Percentiles rank a stretch among this genome's conserved stretches.
These are phyloP conservation scores for Heliocybe sulcata DNA, from an alignment of 1,284 basidiomycete species.

Conservation along the genomic window DNA sequence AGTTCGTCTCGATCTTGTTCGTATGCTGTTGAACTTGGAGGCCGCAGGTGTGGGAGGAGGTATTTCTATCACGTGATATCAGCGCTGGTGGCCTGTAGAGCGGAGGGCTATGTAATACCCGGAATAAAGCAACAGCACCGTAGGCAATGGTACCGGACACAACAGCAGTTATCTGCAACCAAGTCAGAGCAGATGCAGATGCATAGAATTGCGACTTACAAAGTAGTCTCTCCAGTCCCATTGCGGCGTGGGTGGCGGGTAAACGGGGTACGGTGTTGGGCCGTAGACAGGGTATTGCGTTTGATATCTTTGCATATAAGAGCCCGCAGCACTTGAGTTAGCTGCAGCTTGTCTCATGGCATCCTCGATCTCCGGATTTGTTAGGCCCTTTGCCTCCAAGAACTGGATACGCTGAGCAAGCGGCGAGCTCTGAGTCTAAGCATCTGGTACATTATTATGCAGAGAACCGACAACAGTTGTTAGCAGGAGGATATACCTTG, in stretches of 20 bases:
- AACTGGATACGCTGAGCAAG: conserved; percentile 87
- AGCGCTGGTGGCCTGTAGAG: neutral
- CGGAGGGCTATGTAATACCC: conserved; percentile 37
- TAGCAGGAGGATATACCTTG: conserved; percentile 35
- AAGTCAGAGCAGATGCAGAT: neutral
- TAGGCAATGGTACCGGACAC: conserved; percentile 88
- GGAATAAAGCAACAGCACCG: conserved; percentile 80
- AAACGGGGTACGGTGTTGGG: conserved; percentile 28
- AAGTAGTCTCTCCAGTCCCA: conserved; percentile 97
- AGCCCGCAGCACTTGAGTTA: conserved; percentile 16
- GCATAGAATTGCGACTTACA: conserved; percentile 40
- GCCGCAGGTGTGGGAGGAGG: conserved; percentile 85
- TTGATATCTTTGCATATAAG: conserved; percentile 11
- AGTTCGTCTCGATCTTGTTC: conserved; percentile 84
- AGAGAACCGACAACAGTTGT: neutral
- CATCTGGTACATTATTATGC: conserved; percentile 1
- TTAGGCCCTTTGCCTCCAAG: conserved; percentile 90
- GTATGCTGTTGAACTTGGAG: conserved; percentile 85
- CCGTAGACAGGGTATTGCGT: conserved; percentile 23
- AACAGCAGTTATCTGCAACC: conserved; percentile 81
- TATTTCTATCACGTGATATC: conserved; percentile 63
- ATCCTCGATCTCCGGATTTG: conserved; percentile 79
- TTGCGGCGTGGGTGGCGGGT: conserved; percentile 39
- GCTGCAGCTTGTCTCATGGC: conserved; percentile 64
- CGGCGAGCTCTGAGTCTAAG: conserved; percentile 66